Conservation (phyloP, 1,284 basidiomycete genomes). For the Cryptococcus depauperatus region DNA sequence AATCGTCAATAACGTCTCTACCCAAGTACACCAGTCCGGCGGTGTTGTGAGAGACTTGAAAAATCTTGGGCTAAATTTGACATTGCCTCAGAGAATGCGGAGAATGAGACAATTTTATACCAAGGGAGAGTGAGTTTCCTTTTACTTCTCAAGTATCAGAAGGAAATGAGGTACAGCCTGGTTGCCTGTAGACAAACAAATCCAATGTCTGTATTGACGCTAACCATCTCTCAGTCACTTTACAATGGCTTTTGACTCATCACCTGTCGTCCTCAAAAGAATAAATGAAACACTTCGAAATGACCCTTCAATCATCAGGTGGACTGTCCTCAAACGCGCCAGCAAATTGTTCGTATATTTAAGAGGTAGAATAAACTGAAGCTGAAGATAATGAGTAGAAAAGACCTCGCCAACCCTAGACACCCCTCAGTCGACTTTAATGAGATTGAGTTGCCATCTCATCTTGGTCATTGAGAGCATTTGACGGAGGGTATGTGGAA, state of each 20-base stretch:
- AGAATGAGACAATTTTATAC: constrained; percentile 43
- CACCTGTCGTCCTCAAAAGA: constrained; percentile 37
- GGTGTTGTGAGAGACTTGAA: constrained; percentile 42
- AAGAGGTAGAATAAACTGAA: neutral
- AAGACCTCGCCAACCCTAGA: constrained; percentile 13
- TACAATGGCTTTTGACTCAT: constrained; percentile 42
- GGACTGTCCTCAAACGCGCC: constrained; percentile 37
- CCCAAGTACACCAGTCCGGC: constrained; percentile 35
- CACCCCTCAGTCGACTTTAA: constrained; percentile 13
- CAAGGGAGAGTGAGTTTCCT: constrained; percentile 42
- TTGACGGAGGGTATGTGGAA: too few species aligned
- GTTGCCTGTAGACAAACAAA: neutral
- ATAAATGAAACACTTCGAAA: constrained; percentile 38
- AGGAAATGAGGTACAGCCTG: neutral
- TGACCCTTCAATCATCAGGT: constrained; percentile 34
- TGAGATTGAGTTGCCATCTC: too few species aligned
- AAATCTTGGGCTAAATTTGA: constrained; percentile 34
- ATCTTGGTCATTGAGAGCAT: too few species aligned
- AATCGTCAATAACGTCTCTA: constrained; percentile 37
- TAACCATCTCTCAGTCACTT: constrained; percentile 35
- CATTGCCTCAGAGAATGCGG: constrained; percentile 38
- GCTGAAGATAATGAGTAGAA: constrained; percentile 5
- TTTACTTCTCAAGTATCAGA: neutral
- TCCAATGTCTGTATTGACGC: too few species aligned
- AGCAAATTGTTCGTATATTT: constrained; percentile 28